Percentiles rank a stretch among this genome's conserved stretches.
These are phyloP conservation scores for Psilocybe cyanescens DNA, from an alignment of 768 basidiomycete species.

Conservation along the genomic window DNA sequence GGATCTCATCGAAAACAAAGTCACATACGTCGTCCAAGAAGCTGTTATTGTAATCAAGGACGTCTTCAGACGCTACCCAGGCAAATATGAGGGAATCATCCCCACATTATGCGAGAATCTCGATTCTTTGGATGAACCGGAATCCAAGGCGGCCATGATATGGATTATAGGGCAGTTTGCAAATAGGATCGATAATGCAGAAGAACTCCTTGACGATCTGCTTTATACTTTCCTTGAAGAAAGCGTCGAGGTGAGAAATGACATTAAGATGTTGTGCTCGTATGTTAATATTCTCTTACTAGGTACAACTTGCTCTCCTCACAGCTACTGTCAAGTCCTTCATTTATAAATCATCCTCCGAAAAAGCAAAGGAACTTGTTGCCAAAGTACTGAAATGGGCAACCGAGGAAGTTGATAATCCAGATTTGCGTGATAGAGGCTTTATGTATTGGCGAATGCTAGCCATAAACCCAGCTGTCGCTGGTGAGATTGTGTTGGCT, in stretches of 20 bases:
- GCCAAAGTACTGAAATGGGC: conserved; percentile 97
- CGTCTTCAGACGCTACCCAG: conserved; percentile 96
- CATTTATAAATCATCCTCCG: conserved; percentile 83
- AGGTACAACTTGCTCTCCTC: conserved; percentile 95
- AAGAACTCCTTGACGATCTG: conserved; percentile 93
- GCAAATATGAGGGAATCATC: conserved; percentile 95
- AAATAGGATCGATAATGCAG: conserved; percentile 92
- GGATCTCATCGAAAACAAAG: conserved; percentile 87
- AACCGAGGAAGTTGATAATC: conserved; percentile 97
- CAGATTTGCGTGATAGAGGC: conserved; percentile 94
- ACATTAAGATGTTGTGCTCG: not conserved
- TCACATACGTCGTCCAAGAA: conserved; percentile 96
- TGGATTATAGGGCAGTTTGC: conserved; percentile 99
- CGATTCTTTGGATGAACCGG: conserved; percentile 91
- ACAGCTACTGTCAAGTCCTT: conserved; percentile 97
- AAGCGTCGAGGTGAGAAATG: conserved; percentile 76
- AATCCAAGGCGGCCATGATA: conserved; percentile 96
- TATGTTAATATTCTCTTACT: conserved; percentile 4
- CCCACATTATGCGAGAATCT: conserved; percentile 92
- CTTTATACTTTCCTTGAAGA: conserved; percentile 91
- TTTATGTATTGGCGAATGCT: conserved; percentile 99
- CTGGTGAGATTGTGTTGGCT: conserved; percentile 87
- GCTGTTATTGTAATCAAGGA: conserved; percentile 98
- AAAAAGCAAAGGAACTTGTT: conserved; percentile 85
- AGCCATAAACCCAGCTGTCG: conserved; percentile 88